Evolutionary conservation across 2,329 filamentous ascomycete genomes (phyloP).

Genomic region (Hypoxylon sp.): DNA sequence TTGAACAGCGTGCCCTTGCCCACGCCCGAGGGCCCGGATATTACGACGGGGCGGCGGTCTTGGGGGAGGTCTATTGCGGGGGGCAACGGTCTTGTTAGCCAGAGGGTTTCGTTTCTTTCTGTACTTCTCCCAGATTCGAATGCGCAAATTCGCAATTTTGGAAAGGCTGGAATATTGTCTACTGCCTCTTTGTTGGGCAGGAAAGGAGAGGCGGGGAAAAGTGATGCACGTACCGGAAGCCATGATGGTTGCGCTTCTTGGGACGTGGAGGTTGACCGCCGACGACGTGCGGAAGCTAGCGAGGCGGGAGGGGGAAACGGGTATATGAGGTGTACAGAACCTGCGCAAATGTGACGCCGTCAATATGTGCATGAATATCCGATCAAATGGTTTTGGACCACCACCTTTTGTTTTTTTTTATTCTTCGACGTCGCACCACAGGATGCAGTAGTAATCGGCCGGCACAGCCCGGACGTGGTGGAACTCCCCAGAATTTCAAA

Average conservation of each 20-base stretch:
- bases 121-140: neutral
- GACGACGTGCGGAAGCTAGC: constrained; percentile 21
- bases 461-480: constrained; percentile 30
- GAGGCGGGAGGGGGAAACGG: constrained; percentile 25
- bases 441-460: constrained; percentile 20
- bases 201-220: constrained; percentile 1
- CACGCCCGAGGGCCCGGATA: constrained; percentile 84
- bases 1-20: constrained; percentile 87
- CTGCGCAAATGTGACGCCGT: constrained; percentile 33
- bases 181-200: neutral
- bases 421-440: constrained; percentile 33
- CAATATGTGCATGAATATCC: constrained; percentile 34
- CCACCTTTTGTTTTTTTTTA: constrained; percentile 33
- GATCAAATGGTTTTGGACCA: constrained; percentile 12
- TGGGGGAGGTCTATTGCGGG: constrained; percentile 51
- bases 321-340: constrained; percentile 28
- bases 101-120: neutral
- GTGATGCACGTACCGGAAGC: constrained; percentile 52
- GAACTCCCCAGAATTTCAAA: constrained; percentile 15
- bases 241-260: constrained; percentile 50
- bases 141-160: neutral
- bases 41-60: constrained; percentile 77
- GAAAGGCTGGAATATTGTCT: neutral
- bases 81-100: constrained; percentile 9
- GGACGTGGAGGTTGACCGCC: constrained; percentile 35